Base-by-base conservation (phyloP, 2,329 filamentous ascomycete species). In the Penicillium nordicum region DNA sequence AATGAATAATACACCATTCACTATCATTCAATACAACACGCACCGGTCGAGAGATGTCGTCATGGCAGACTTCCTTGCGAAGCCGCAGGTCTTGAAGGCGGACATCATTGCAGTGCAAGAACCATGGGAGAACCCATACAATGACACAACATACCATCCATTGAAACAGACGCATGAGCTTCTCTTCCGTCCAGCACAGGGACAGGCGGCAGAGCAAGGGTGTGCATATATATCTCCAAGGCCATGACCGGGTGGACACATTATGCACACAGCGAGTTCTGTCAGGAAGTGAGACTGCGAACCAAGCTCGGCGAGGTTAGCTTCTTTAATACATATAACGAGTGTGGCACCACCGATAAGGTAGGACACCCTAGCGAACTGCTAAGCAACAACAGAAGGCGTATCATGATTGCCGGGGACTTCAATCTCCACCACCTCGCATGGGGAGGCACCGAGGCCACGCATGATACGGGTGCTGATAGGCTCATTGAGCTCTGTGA, bases 81-180 rank as follows among this genome's bases (percentile, higher is more conserved):
- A 36, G 1, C 34, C 16, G 2, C 16, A 5, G 2, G 34, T 36
- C 7, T 0, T 9, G 0, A 0, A 36, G 34, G 16, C 16, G 1
- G 16, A 36, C 2, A 12, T 36, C 4, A 36, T 36, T 4, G 3
- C 3, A 2, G 34, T 36, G 4, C 1, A 36, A n/a, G 34, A 36
- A 36, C 34, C 7, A 12, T 36, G 4, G 34, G 34, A 36, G 4
- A 36, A 36, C 16, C 34, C 1, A n/a, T 36, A 36, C 1, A 36
- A 36, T 3, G 3, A 36, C 2, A 36, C 14, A 0, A 36, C 4
- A 36, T 36, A 36, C 16, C 3, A 36, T 7, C 34, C 1, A 36
- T 9, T 36, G 4, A n/a, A 36, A n/a, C 3, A n/a, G 16, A 36
- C 3, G 7, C 1, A 36, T 1, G 2, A 36, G 5, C 16, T 36